Evolutionary conservation across 176 grass and related monocot species (phyloP).

Genomic region (Urochloa ruziziensis): DNA sequence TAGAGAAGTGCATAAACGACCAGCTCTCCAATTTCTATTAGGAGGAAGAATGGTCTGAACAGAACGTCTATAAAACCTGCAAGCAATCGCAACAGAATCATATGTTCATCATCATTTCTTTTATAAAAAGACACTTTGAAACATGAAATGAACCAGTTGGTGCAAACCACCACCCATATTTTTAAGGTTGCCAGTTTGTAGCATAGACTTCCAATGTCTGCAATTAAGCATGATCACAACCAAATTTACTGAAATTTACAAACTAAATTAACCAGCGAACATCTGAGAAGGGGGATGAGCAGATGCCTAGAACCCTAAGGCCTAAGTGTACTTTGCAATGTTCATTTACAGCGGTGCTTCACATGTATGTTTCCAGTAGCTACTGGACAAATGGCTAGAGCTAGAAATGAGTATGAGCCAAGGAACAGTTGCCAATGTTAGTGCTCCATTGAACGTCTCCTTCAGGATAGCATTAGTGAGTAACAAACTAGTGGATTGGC

Average conservation of each 20-base stretch:
- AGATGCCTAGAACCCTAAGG: too few relatives aligned
- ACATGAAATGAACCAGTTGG: not conserved
- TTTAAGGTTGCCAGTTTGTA: not conserved
- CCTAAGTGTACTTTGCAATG: too few relatives aligned
- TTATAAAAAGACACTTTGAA: not conserved
- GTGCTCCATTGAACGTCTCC: too few relatives aligned
- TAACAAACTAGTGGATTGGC: too few relatives aligned
- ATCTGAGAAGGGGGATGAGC: too few relatives aligned
- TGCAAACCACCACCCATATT: not conserved
- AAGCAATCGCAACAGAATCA: slow-evolving; percentile 19
- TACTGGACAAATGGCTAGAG: too few relatives aligned
- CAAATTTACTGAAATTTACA: not conserved
- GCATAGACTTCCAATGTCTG: not conserved
- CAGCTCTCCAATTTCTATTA: slow-evolving; percentile 38
- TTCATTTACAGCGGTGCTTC: too few relatives aligned
- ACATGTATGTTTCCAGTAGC: too few relatives aligned
- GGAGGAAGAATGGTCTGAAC: slow-evolving; percentile 78
- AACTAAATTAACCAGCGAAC: not conserved
- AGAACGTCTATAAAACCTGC: slow-evolving; percentile 66
- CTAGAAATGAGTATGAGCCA: too few relatives aligned
- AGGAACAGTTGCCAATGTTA: too few relatives aligned
- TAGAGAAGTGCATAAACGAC: slow-evolving; percentile 67
- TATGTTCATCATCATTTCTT: not conserved
- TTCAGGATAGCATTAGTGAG: too few relatives aligned
- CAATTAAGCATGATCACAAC: not conserved